These are phyloP conservation scores for Crithidia brevicula DNA, from an alignment of 208 protist genomes.

Conservation along the genomic window DNA sequence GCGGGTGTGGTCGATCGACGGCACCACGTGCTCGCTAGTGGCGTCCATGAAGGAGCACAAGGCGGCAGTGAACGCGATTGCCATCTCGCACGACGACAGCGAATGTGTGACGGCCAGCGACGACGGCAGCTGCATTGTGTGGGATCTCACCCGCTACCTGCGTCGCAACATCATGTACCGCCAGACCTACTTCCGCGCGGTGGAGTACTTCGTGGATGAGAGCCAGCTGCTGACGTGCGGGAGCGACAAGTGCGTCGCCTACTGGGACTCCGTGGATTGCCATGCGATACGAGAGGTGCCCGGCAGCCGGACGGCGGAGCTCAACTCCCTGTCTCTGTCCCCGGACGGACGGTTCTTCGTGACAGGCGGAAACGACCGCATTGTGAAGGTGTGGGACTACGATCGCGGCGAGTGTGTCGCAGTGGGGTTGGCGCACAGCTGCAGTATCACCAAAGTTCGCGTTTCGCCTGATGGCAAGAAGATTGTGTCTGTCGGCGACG, in stretches of 20 bases:
- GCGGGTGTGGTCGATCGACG: constrained; percentile 87
- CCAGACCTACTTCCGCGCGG: constrained; percentile 94
- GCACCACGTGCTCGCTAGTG: constrained; percentile 82
- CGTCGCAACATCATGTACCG: constrained; percentile 96
- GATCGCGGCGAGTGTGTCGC: constrained; percentile 89
- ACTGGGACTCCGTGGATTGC: constrained; percentile 96
- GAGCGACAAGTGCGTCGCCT: constrained; percentile 94
- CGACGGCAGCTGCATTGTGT: constrained; percentile 97
- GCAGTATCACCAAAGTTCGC: constrained; percentile 91
- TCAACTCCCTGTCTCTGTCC: constrained; percentile 92
- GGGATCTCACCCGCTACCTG: constrained; percentile 92
- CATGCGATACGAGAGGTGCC: constrained; percentile 93
- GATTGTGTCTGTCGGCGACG: constrained; percentile 93
- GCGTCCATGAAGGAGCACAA: constrained; percentile 97
- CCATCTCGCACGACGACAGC: constrained; percentile 84
- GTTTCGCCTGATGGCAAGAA: constrained; percentile 89
- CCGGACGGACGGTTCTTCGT: constrained; percentile 91
- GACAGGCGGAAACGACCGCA: constrained; percentile 91
- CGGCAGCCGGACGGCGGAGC: constrained; percentile 89
- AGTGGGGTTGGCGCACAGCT: constrained; percentile 93
- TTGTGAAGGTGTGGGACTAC: constrained; percentile 97
- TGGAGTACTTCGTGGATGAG: constrained; percentile 93
- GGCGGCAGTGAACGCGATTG: constrained; percentile 88
- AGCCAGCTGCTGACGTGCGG: constrained; percentile 95
- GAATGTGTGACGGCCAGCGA: constrained; percentile 94